A percentile compares a stretch with the other conserved stretches of the same genome.
Evolutionary conservation across 2,329 filamentous ascomycete genomes (phyloP).

Genomic region (Colletotrichum melonis): DNA sequence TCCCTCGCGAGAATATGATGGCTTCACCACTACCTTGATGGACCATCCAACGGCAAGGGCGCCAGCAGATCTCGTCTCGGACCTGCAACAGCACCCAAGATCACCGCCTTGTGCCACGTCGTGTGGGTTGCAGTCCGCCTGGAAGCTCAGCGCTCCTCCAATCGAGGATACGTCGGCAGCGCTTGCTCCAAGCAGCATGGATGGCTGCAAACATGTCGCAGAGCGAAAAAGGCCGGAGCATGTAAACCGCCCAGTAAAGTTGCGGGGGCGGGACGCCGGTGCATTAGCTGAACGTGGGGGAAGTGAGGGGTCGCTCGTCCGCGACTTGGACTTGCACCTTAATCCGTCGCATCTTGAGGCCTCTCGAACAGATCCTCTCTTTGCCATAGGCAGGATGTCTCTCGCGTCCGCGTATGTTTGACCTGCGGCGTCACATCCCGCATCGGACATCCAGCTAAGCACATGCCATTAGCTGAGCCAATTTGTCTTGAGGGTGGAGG

Average conservation of each 20-base stretch:
- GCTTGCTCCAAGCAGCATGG: constrained; percentile 7
- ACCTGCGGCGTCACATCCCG: not conserved
- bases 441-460: constrained; percentile 14
- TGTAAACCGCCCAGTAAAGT: constrained; percentile 1
- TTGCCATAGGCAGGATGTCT: constrained; percentile 16
- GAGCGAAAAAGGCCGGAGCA: not conserved
- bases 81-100: not conserved
- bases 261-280: constrained; percentile 27
- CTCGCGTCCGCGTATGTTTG: not conserved
- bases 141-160: constrained; percentile 2
- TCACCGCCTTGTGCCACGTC: not conserved
- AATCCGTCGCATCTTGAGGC: constrained; percentile 28
- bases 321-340: constrained; percentile 24
- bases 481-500: not conserved
- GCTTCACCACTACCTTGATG: not conserved
- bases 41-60: not conserved
- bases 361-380: constrained; percentile 7
- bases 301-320: constrained; percentile 39
- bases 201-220: constrained; percentile 18
- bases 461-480: constrained; percentile 24
- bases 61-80: not conserved
- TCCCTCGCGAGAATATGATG: not conserved
- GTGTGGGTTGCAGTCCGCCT: not conserved
- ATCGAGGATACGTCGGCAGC: constrained; percentile 7
- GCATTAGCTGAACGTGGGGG: constrained; percentile 48